Conservation (phyloP, 2,329 filamentous ascomycete species). For the Harringtonia aguacate region DNA sequence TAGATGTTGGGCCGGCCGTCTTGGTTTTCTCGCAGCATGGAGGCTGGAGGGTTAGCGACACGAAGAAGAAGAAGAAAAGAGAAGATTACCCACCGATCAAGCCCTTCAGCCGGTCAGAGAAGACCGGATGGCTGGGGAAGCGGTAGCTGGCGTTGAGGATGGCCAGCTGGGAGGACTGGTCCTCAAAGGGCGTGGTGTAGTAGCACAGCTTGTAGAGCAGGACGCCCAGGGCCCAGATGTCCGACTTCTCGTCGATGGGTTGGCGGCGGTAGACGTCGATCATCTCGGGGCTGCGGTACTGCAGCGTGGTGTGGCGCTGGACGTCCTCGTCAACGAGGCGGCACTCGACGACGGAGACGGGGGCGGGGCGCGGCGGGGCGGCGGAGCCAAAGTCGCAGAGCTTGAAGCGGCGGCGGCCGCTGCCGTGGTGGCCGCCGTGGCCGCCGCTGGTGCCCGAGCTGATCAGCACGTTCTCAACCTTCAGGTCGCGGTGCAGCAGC, state of each 20-base stretch:
- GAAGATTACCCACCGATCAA: conserved; percentile 68
- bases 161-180: conserved; percentile 82
- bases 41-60: conserved; percentile 40
- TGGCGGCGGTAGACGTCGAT: conserved; percentile 94
- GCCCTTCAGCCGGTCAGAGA: conserved; percentile 81
- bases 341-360: conserved; percentile 78
- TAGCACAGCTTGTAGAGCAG: conserved; percentile 97
- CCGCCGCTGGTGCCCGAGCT: conserved; percentile 29
- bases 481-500: conserved; percentile 84
- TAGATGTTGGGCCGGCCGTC: conserved; percentile 81
- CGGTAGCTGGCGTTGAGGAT: conserved; percentile 94
- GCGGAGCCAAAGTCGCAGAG: conserved; percentile 96
- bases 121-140: conserved; percentile 77
- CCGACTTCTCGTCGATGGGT: conserved; percentile 95
- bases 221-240: conserved; percentile 95
- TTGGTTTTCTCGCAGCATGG: conserved; percentile 82
- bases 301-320: conserved; percentile 91
- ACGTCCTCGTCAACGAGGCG: conserved; percentile 92
- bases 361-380: conserved; percentile 71
- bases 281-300: conserved; percentile 98
- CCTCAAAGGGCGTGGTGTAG: conserved; percentile 97
- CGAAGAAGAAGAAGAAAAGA: background rate
- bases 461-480: conserved; percentile 97
- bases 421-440: too few relatives aligned
- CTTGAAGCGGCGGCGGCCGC: conserved; percentile 69